Base-by-base conservation (phyloP, 345 rosid species). In the Geranium brycei region DNA sequence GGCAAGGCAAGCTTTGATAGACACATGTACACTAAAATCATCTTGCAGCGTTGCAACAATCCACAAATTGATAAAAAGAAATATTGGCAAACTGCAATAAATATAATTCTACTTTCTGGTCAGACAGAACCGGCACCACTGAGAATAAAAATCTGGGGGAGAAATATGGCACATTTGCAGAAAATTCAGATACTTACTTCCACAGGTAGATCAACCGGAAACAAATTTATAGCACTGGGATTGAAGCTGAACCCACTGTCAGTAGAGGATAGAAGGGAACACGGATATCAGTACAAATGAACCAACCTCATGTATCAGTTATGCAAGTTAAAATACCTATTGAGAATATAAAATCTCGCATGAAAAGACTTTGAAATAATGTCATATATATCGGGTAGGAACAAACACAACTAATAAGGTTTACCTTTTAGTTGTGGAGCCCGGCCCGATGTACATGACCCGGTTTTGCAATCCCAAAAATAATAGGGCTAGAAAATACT, bases 211-310 rank as follows among this genome's bases (percentile, higher is more conserved):
- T 83, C 87, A 51, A 78, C 69, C 13, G 89, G 88, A 77, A 90
- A 91, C 81, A 93, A 69, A 68, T 75, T 85, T 75, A 93, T 87
- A 61, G 96, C 81, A 23, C 72, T 71, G 18, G 87, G 81, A 66
- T 84, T 72, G 47, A 90, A 93, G 67, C 81, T 78, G 77, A 87
- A 75, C 58, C 85, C 96, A 6, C 95, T 92, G 90, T 62, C 62
- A 62, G 60, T 63, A 53, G 3, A 61, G 55, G 16, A 68, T 58
- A 23, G 35, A 17, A 38, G 16, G 57, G 4, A 64, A 28, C 19
- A 58, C 0, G 59, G 32, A 31, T 56, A 59, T 69, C 61, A 71
- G 69, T 61, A 59, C 8, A 59, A 15, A 35, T 12, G 17, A 11
- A 1, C 19, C 4, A 38, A 17, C 13, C 13, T 31, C 17, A 60